Percentiles rank a stretch among this genome's conserved stretches.
These are phyloP conservation scores for Pecoramyces ruminantium DNA, from an alignment of 192 early-diverging fungal genomes.

Conservation along the genomic window DNA sequence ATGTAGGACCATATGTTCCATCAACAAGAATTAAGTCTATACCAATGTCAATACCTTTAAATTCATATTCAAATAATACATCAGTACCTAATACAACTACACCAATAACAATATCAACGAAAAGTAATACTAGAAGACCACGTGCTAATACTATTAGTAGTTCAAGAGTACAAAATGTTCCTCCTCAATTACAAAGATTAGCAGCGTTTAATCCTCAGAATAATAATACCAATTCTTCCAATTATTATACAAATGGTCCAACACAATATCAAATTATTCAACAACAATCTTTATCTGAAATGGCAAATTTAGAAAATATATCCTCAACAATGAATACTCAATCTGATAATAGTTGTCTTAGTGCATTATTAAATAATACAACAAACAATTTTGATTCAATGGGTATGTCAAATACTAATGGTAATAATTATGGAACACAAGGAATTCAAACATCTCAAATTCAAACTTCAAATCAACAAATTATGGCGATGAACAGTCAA, in stretches of 20 bases:
- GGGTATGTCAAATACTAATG: background rate
- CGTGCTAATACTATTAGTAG: conserved; percentile 29
- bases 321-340: background rate
- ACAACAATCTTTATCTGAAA: background rate
- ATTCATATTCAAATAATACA: background rate
- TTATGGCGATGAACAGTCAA: background rate
- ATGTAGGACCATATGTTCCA: conserved; percentile 49
- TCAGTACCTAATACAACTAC: background rate
- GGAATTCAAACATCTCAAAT: background rate
- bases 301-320: background rate
- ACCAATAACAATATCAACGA: background rate
- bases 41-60: conserved; percentile 4
- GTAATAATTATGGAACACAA: background rate
- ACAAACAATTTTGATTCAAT: background rate
- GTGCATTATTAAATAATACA: background rate
- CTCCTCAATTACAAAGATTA: conserved; percentile 27
- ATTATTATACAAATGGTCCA: background rate
- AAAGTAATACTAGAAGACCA: conserved; percentile 6
- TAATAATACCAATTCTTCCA: background rate
- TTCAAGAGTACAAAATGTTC: conserved; percentile 19
- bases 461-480: background rate
- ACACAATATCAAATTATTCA: background rate
- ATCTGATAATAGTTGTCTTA: background rate
- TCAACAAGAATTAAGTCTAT: conserved; percentile 1
- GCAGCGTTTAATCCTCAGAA: conserved; percentile 6